Conservation (phyloP, 345 rosid genomes). For the Cochlearia excelsa region DNA sequence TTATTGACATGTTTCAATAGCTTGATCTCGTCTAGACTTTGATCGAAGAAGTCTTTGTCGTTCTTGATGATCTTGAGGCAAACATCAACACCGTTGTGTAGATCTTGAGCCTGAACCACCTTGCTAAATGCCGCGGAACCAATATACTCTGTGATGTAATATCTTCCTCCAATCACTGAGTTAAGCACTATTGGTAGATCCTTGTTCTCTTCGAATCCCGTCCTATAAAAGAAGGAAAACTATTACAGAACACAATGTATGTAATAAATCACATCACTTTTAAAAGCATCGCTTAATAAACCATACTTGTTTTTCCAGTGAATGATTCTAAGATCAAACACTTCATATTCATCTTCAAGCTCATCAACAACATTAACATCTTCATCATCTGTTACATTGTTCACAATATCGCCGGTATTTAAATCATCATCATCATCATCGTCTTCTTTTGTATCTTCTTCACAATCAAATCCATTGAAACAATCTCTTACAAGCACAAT, state of each 20-base stretch:
- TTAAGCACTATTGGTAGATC: slow-evolving; percentile 74
- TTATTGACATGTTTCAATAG: slow-evolving; percentile 84
- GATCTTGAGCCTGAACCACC: slow-evolving; percentile 91
- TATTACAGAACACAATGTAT: slow-evolving; percentile 4
- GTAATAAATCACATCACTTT: not conserved
- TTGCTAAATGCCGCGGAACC: slow-evolving; percentile 97
- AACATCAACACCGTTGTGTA: slow-evolving; percentile 64
- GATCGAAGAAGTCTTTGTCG: slow-evolving; percentile 96
- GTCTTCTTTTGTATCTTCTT: slow-evolving; percentile 28
- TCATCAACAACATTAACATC: slow-evolving; percentile 46
- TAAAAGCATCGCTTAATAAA: not conserved
- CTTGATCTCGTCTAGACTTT: slow-evolving; percentile 95
- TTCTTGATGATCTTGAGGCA: slow-evolving; percentile 95
- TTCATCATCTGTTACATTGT: slow-evolving; percentile 28
- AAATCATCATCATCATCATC: slow-evolving; percentile 34
- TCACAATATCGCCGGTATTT: slow-evolving; percentile 34
- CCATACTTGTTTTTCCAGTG: slow-evolving; percentile 84
- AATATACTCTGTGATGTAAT: slow-evolving; percentile 76
- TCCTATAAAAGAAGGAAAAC: slow-evolving; percentile 51
- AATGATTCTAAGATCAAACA: slow-evolving; percentile 74
- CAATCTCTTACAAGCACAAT: slow-evolving; percentile 18
- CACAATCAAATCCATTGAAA: slow-evolving; percentile 25
- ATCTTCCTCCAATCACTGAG: slow-evolving; percentile 77
- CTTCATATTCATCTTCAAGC: slow-evolving; percentile 75
- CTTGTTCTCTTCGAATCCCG: slow-evolving; percentile 91